A percentile compares a stretch with the other conserved stretches of the same genome.
Conservation (phyloP, 1,284 basidiomycete genomes). For the Ustilago nuda region DNA sequence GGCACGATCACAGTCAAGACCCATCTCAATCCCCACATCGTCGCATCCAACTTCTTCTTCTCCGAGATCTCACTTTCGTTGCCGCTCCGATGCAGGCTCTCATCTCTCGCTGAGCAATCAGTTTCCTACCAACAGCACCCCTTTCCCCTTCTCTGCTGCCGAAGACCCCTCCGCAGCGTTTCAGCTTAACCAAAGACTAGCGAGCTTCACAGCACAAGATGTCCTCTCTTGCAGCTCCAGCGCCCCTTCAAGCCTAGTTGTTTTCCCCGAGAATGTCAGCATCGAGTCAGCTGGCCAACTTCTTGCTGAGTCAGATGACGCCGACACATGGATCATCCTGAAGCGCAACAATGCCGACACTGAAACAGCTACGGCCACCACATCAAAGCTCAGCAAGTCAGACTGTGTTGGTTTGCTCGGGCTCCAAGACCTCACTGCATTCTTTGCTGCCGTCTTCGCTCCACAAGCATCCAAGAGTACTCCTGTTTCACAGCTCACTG, state of each 20-base stretch:
- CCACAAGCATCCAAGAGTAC: conserved; percentile 16
- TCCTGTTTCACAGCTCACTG: not conserved
- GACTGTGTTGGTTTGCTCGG: conserved; percentile 37
- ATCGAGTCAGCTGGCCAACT: conserved; percentile 43
- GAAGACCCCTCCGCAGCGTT: conserved; percentile 30
- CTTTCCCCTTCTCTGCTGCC: conserved; percentile 13
- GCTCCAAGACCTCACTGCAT: conserved; percentile 40
- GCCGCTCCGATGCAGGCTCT: conserved; percentile 30
- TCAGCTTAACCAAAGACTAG: conserved; percentile 22
- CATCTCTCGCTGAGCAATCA: conserved; percentile 30
- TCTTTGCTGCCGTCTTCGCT: conserved; percentile 40
- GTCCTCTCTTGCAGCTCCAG: conserved; percentile 25
- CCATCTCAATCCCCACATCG: conserved; percentile 32
- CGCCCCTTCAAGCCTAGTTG: conserved; percentile 24
- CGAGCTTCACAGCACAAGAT: conserved; percentile 26
- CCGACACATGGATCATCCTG: conserved; percentile 41
- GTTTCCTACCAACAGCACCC: not conserved
- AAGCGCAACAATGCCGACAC: not conserved
- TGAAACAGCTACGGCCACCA: not conserved
- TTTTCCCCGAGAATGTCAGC: conserved; percentile 19
- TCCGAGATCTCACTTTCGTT: conserved; percentile 27
- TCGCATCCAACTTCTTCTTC: conserved; percentile 16
- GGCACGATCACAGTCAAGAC: conserved; percentile 30
- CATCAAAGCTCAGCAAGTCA: conserved; percentile 24
- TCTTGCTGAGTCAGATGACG: conserved; percentile 22